Evolutionary conservation across 371 early-diverging fungal genomes (phyloP), one percentile per base, ranked within the genome.

Genomic region (Mortierella polycephala): DNA sequence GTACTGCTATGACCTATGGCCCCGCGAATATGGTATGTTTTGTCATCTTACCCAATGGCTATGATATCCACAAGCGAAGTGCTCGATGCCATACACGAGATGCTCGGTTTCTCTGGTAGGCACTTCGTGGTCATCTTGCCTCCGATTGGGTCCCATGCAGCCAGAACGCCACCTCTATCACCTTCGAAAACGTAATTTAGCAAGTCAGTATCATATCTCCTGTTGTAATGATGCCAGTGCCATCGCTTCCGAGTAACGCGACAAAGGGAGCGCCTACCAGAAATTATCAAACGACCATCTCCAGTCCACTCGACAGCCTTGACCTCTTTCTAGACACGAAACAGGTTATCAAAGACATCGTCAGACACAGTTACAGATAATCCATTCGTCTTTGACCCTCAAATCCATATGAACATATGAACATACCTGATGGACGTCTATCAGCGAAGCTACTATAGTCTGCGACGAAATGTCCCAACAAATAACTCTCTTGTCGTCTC

Each of bases 281-380:
- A 72, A 12, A 72, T 62, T 21, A 79, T 59, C 3, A 44, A 42
- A 21, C 58, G 56, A 12, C 79, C 73, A 52, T 72, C 65, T 9
- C 55, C 44, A n/a, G 65, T 69, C 79, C 79, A 79, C n/a, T 72
- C 79, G 0, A 79, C 79, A 7, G 73, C 79, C 46, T 64, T 79
- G 30, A 79, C 62, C 1, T 20, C 52, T 59, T 67, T 72, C 79
- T 77, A 69, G 23, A 30, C n/a, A 53, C n/a, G 20, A 2, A 40
- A 14, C 44, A 30, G 42, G 14, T 16, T 7, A 20, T 30, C 16
- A 37, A 23, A 23, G 23, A 60, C 30, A 30, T 30, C 30, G 30
- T 30, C 30, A 30, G 30, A 30, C 30, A 30, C 30, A 30, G 30
- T 4, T 30, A 4, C 4, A 30, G 30, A 4, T 10, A 7, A 16